Evolutionary conservation across 768 basidiomycete species (phyloP).

Genomic region (Leucocoprinus leucothites): DNA sequence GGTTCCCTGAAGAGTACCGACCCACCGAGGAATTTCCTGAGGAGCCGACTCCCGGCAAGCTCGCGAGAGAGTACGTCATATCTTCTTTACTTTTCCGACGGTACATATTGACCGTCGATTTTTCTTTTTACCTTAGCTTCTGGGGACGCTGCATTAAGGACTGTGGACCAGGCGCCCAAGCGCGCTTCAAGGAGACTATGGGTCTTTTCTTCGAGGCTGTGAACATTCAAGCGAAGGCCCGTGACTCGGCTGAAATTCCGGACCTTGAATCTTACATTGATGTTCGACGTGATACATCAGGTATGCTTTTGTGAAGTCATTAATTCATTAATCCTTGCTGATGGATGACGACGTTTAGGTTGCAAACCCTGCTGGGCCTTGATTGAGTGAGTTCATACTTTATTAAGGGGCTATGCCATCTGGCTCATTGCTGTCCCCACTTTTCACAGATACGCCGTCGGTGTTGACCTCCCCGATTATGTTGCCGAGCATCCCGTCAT

Average conservation of each 20-base stretch:
- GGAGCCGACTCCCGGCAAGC: constrained; percentile 54
- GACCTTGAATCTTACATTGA: constrained; percentile 75
- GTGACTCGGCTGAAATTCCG: constrained; percentile 49
- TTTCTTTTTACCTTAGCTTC: constrained; percentile 41
- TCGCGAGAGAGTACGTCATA: constrained; percentile 62
- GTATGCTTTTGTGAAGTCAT: constrained; percentile 25
- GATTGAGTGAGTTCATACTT: constrained; percentile 50
- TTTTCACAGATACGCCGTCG: constrained; percentile 50
- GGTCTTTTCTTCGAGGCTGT: constrained; percentile 69
- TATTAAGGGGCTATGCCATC: not conserved
- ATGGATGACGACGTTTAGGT: constrained; percentile 22
- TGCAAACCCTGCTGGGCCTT: constrained; percentile 77
- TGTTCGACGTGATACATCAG: constrained; percentile 71
- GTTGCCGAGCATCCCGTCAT: constrained; percentile 68
- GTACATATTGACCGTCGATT: constrained; percentile 1
- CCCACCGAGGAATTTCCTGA: constrained; percentile 44
- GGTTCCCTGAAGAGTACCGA: constrained; percentile 50
- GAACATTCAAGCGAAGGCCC: constrained; percentile 57
- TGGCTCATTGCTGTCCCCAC: constrained; percentile 8
- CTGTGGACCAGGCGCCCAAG: constrained; percentile 54
- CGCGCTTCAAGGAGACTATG: constrained; percentile 69
- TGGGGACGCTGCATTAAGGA: constrained; percentile 62
- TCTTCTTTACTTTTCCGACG: constrained; percentile 10
- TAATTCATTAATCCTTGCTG: not conserved
- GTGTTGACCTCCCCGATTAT: constrained; percentile 67